Evolutionary conservation across 306 rosid genomes (phyloP), one percentile per base, ranked within the genome.

Genomic region (Adenanthera pavonina): DNA sequence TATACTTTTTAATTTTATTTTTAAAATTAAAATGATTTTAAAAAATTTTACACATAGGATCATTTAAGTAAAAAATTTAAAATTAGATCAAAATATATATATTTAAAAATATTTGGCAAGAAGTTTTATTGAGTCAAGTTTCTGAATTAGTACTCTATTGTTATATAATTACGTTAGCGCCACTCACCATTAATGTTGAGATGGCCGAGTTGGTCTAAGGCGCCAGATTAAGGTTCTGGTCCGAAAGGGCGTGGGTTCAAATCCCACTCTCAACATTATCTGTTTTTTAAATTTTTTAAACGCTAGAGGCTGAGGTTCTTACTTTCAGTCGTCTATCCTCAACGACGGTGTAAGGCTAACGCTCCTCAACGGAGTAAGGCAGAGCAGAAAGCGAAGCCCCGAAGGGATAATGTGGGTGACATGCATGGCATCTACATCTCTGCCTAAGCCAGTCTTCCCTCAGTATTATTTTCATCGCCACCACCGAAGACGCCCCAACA

Each of bases 191-290:
- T 2, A 1, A 43, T 0, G 88, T 83, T 86, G 87, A 83, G 78
- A 73, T 86, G 89, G 89, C 89, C 87, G 89, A 84, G 89, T 87
- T 87, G 89, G 89, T 87, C 89, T 87, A 87, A 87, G 89, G 89
- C 87, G 87, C 84, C 89, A 84, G 87, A 87, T 87, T 87, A 87
- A 87, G 89, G 87, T 87, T 87, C 87, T 87, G 89, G 89, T 87
- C 89, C 87, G 87, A 87, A 86, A 87, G 89, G 89, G 89, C 89
- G 89, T 87, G 89, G 87, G 87, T 87, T 87, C 89, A 78, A 87
- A 87, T 84, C 89, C 89, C 89, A 87, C 89, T 77, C 80, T 87
- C 89, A 87, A 87, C 89, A 86, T 19, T 2, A 46, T 1, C 12
- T 46, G 8, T 46, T 46, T 46, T 46, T 9, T 0, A 40, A 40